Evolutionary conservation across 176 grass and related monocot genomes (phyloP).

Genomic region (Elymus sibiricus): DNA sequence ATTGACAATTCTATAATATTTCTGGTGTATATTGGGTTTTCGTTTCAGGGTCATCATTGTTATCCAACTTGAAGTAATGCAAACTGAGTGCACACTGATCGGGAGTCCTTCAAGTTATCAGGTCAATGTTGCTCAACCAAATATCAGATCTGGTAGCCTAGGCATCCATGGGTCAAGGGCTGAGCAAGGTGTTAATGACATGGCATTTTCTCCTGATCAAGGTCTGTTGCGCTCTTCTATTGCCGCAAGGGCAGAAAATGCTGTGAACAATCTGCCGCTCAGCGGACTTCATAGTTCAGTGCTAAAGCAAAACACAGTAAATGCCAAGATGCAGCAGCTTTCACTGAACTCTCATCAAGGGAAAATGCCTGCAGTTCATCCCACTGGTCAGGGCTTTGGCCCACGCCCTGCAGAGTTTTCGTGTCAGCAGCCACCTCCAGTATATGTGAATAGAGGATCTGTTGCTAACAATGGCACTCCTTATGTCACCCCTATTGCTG

Average conservation of each 20-base stretch:
- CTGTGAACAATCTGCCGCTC: constrained; percentile 29
- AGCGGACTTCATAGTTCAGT: constrained; percentile 23
- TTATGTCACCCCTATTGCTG: constrained; percentile 47
- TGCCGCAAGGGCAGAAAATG: constrained; percentile 24
- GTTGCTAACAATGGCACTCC: constrained; percentile 55
- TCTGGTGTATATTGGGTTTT: background rate
- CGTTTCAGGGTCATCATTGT: constrained; percentile 67
- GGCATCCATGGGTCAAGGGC: constrained; percentile 23
- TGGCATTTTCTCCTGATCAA: constrained; percentile 36
- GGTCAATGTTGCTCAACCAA: constrained; percentile 31
- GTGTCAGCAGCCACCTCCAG: constrained; percentile 47
- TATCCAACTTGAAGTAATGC: constrained; percentile 63
- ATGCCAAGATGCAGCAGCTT: constrained; percentile 40
- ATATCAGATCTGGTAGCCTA: constrained; percentile 26
- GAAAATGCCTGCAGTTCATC: constrained; percentile 46
- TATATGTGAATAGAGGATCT: constrained; percentile 57
- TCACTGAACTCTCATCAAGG: constrained; percentile 43
- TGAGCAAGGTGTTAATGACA: constrained; percentile 24
- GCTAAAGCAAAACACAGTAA: constrained; percentile 13
- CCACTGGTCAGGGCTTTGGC: background rate
- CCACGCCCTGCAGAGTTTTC: constrained; percentile 23
- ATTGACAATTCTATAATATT: constrained; percentile 19
- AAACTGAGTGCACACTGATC: constrained; percentile 38
- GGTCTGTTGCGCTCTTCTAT: background rate
- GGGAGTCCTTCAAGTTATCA: constrained; percentile 53